Percentiles rank a stretch among this genome's conserved stretches.
Conservation (phyloP, 352 stramenopile species). For the Globisporangium rhizosaccharum region DNA sequence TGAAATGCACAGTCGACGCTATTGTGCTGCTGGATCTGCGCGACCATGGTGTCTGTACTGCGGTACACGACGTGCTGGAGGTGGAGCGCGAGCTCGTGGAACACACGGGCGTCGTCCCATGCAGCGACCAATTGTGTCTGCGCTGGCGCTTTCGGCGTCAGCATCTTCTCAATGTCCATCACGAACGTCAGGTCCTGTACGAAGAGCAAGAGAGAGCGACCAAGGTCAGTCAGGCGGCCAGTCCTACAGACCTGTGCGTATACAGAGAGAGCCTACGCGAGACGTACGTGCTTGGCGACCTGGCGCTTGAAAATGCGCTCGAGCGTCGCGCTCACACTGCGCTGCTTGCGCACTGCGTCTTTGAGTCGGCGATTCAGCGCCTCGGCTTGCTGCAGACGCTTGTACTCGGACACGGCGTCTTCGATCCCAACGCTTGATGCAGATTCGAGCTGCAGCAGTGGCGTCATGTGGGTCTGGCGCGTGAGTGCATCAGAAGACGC, state of each 20-base stretch:
- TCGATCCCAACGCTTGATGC: neutral
- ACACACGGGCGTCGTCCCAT: neutral
- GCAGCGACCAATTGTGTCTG: neutral
- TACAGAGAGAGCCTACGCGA: neutral
- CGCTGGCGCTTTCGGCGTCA: neutral
- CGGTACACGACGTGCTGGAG: slow-evolving; percentile 3
- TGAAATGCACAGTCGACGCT: slow-evolving; percentile 1
- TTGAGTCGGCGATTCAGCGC: slow-evolving; percentile 9
- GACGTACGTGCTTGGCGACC: slow-evolving; percentile 9
- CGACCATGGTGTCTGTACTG: neutral
- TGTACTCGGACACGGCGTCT: slow-evolving; percentile 5
- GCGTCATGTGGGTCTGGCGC: neutral
- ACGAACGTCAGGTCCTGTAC: slow-evolving; percentile 7
- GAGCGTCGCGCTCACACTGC: slow-evolving; percentile 5
- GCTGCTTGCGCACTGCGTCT: slow-evolving; percentile 7
- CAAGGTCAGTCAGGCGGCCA: too few relatives aligned
- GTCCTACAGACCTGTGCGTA: neutral
- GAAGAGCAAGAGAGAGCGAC: neutral
- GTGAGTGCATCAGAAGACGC: neutral
- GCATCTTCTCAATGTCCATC: neutral
- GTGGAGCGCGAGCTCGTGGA: neutral
- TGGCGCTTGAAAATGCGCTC: slow-evolving; percentile 7
- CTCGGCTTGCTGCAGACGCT: slow-evolving; percentile 6
- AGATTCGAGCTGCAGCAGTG: neutral
- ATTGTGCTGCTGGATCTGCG: neutral